Conservation (phyloP, 2,329 filamentous ascomycete species). For the Epichloe festucae region DNA sequence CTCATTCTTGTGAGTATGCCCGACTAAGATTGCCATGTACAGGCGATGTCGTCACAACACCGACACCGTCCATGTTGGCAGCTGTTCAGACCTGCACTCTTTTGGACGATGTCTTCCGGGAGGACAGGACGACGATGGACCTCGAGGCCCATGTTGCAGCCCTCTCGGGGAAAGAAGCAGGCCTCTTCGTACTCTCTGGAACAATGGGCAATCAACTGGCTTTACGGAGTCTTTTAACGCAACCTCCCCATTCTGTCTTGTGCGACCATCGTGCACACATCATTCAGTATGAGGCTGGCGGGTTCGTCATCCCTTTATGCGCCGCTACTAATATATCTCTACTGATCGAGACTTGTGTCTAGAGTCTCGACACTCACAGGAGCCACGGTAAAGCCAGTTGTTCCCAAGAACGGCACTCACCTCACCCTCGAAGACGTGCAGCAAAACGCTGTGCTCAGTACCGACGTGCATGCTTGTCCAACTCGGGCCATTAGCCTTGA, state of each 20-base stretch:
- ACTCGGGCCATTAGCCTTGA: conserved; percentile 74
- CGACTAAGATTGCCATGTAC: neutral
- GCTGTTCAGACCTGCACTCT: conserved; percentile 65
- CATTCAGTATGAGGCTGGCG: conserved; percentile 50
- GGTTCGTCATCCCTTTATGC: conserved; percentile 25
- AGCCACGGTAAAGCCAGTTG: conserved; percentile 53
- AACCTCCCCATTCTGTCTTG: conserved; percentile 69
- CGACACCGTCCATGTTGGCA: conserved; percentile 67
- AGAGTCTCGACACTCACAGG: conserved; percentile 61
- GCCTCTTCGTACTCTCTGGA: conserved; percentile 72
- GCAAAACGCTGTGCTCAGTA: conserved; percentile 47
- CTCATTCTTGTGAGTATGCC: neutral
- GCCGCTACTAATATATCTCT: neutral
- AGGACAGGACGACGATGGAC: conserved; percentile 64
- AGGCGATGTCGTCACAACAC: conserved; percentile 53
- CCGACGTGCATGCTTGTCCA: conserved; percentile 66
- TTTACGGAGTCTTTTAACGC: conserved; percentile 61
- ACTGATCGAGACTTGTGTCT: conserved; percentile 8
- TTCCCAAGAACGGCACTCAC: conserved; percentile 58
- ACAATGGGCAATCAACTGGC: conserved; percentile 92
- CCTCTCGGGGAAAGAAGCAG: conserved; percentile 63
- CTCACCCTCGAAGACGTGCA: conserved; percentile 67
- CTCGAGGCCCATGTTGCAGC: conserved; percentile 64
- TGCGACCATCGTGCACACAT: conserved; percentile 74
- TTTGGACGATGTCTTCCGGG: conserved; percentile 70